These are phyloP conservation scores for Fusarium coicis DNA, from an alignment of 2,329 filamentous ascomycete genomes.

Conservation along the genomic window DNA sequence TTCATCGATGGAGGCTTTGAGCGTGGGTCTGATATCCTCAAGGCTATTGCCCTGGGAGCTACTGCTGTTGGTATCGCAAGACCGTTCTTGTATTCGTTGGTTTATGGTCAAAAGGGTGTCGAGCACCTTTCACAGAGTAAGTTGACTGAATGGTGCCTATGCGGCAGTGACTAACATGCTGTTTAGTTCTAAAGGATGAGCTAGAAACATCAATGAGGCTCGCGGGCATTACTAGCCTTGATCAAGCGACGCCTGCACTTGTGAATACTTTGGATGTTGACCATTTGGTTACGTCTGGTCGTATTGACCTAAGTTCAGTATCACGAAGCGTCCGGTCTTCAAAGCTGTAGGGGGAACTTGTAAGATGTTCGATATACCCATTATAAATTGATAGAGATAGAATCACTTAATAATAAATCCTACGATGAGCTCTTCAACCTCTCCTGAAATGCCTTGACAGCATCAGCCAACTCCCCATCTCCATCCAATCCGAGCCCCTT, in stretches of 20 bases:
- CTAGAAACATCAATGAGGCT: conserved; percentile 47
- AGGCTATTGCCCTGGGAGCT: conserved; percentile 63
- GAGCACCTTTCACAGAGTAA: conserved; percentile 66
- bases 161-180: neutral
- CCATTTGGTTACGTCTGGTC: conserved; percentile 43
- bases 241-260: conserved; percentile 42
- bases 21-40: conserved; percentile 65
- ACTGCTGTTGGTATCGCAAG: conserved; percentile 65
- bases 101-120: conserved; percentile 65
- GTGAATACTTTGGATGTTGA: conserved; percentile 49
- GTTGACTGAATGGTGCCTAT: conserved; percentile 31
- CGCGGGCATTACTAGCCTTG: conserved; percentile 44
- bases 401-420: neutral
- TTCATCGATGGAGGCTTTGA: conserved; percentile 65
- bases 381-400: neutral
- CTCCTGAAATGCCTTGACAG: conserved; percentile 44
- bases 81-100: conserved; percentile 63
- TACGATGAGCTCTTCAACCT: conserved; percentile 17
- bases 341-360: conserved; percentile 23
- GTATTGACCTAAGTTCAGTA: conserved; percentile 8
- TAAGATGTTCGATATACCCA: neutral
- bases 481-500: conserved; percentile 61
- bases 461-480: conserved; percentile 55
- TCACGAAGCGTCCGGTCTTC: conserved; percentile 3
- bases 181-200: conserved; percentile 46